A percentile compares a stretch with the other conserved stretches of the same genome.
Conservation (phyloP, 1,284 basidiomycete genomes). For the Naganishia sp. region DNA sequence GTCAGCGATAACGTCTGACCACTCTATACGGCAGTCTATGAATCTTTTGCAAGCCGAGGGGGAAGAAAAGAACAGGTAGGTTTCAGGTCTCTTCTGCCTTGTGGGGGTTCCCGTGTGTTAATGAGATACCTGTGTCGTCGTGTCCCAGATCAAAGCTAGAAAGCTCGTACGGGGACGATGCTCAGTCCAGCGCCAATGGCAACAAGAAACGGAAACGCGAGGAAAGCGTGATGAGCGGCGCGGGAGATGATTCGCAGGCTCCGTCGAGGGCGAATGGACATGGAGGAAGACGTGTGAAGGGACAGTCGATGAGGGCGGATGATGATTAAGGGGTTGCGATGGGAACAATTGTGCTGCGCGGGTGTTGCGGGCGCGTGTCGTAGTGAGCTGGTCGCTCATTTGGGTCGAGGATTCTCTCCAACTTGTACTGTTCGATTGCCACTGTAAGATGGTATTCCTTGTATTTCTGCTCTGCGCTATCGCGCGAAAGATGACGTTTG, state of each 20-base stretch:
- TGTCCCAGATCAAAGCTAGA: constrained; percentile 3
- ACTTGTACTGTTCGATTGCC: no score
- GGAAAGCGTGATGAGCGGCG: constrained; percentile 25
- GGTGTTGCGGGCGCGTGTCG: no score
- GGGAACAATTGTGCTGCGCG: no score
- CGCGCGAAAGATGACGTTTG: no score
- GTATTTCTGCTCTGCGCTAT: no score
- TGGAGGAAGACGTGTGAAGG: constrained; percentile 18
- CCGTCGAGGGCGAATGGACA: constrained; percentile 13
- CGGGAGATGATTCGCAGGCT: constrained; percentile 11
- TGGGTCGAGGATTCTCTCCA: no score
- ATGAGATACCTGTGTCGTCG: not conserved
- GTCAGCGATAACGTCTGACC: not conserved
- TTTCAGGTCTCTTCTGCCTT: not conserved
- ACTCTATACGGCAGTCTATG: constrained; percentile 24
- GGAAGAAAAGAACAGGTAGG: constrained; percentile 18
- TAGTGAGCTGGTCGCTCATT: no score
- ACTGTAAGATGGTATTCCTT: no score
- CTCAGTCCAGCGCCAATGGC: not conserved
- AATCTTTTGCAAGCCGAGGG: constrained; percentile 28
- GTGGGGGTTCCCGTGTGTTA: no score
- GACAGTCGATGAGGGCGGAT: constrained; percentile 9
- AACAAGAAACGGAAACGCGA: constrained; percentile 25
- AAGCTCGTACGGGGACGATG: not conserved
- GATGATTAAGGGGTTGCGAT: not conserved